Evolutionary conservation across 2,329 filamentous ascomycete genomes (phyloP).

Genomic region (Penicillium sp.): DNA sequence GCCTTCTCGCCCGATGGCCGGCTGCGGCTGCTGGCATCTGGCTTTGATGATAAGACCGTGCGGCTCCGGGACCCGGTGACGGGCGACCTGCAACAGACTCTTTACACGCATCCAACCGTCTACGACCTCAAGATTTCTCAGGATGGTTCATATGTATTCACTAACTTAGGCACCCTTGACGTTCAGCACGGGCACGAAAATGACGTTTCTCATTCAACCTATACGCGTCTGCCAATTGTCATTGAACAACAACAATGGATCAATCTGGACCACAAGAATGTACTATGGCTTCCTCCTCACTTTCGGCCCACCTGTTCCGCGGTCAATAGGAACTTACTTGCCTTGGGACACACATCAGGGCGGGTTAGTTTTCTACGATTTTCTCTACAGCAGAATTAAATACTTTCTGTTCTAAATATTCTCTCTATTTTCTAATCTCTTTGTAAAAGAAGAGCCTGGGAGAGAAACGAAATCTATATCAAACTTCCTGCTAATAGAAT

Average conservation of each 20-base stretch:
- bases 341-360: constrained; percentile 1
- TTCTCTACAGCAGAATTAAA: constrained; percentile 6
- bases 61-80: constrained; percentile 16
- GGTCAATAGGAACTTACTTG: too few relatives aligned
- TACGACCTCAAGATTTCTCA: too few relatives aligned
- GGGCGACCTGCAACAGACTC: constrained; percentile 10
- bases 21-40: constrained; percentile 1
- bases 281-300: too few relatives aligned
- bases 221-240: too few relatives aligned
- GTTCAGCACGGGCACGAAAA: too few relatives aligned
- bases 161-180: too few relatives aligned
- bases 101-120: too few relatives aligned
- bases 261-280: too few relatives aligned
- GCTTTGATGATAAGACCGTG: constrained; percentile 6
- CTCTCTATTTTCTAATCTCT: constrained; percentile 7
- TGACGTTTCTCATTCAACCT: too few relatives aligned
- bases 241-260: too few relatives aligned
- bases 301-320: too few relatives aligned
- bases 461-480: not conserved
- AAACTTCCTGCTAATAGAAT: not conserved
- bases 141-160: too few relatives aligned
- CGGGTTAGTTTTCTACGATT: constrained; percentile 9
- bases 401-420: constrained; percentile 4
- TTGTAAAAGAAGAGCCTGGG: not conserved
- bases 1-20: constrained; percentile 5